Evolutionary conservation across 1,139 yeast genomes (phyloP).

Genomic region (Magnusiomyces tetraspermus): DNA sequence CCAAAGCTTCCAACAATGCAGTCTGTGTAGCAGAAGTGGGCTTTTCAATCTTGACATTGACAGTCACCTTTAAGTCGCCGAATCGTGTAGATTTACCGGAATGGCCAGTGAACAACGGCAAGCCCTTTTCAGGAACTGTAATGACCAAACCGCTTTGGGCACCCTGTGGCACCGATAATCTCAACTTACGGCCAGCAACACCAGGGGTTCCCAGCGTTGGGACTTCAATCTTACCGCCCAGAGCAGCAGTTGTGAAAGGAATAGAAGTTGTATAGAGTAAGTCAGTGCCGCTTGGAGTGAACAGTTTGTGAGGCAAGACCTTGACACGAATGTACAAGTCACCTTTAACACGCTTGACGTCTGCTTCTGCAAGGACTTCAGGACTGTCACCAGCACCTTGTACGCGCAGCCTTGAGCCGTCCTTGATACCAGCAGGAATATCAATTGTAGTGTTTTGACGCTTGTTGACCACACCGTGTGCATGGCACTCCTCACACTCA

Average conservation of each 20-base stretch:
- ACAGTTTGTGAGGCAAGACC: constrained; percentile 64
- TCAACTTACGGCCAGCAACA: constrained; percentile 21
- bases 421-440: constrained; percentile 80
- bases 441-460: constrained; percentile 66
- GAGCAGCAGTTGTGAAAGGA: constrained; percentile 91
- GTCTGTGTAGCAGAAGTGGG: constrained; percentile 83
- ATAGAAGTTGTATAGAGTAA: constrained; percentile 57
- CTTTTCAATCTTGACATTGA: constrained; percentile 60
- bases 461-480: constrained; percentile 72
- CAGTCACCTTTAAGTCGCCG: constrained; percentile 71
- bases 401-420: constrained; percentile 76
- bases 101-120: constrained; percentile 59
- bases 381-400: constrained; percentile 93
- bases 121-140: constrained; percentile 80
- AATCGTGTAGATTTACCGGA: constrained; percentile 19
- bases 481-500: constrained; percentile 73
- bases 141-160: constrained; percentile 70
- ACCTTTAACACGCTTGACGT: constrained; percentile 62
- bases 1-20: constrained; percentile 88
- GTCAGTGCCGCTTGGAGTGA: constrained; percentile 56
- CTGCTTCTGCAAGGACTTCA: constrained; percentile 33
- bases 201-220: constrained; percentile 50
- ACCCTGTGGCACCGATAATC: constrained; percentile 77
- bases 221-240: constrained; percentile 82
- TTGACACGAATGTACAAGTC: constrained; percentile 76